Percentiles rank a stretch among this genome's conserved stretches.
These are phyloP conservation scores for Iberis pinnata DNA, from an alignment of 345 rosid species.

Conservation along the genomic window DNA sequence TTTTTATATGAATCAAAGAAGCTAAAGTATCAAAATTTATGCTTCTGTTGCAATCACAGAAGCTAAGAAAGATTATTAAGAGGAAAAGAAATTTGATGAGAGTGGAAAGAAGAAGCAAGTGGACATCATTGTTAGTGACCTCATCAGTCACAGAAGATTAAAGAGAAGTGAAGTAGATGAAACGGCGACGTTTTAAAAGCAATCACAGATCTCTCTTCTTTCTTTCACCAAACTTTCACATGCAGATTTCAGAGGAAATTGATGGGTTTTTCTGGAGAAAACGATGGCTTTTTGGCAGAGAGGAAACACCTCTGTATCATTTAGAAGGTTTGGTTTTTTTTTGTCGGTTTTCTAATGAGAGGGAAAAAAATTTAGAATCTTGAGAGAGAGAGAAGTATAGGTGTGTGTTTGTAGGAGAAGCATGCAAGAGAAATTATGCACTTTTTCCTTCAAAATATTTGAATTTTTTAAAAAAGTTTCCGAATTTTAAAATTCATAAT, in stretches of 20 bases:
- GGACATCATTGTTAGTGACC: constrained; percentile 17
- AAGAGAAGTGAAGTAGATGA: too few species aligned
- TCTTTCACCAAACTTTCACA: constrained; percentile 57
- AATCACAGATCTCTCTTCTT: constrained; percentile 42
- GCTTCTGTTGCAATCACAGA: constrained; percentile 9
- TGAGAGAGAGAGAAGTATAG: constrained; percentile 6
- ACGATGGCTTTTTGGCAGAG: constrained; percentile 33
- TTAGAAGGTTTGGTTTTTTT: constrained; percentile 17
- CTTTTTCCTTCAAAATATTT: too few species aligned
- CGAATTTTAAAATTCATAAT: too few species aligned
- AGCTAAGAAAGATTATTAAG: background rate
- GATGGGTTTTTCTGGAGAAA: constrained; percentile 43
- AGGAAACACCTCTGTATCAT: constrained; percentile 2
- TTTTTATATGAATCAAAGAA: constrained; percentile 13
- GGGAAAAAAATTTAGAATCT: constrained; percentile 14
- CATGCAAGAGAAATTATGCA: too few species aligned
- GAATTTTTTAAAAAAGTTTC: too few species aligned
- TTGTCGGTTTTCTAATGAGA: constrained; percentile 2
- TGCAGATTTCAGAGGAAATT: constrained; percentile 30
- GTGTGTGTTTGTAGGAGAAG: constrained; percentile 21
- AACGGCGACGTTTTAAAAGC: constrained; percentile 38
- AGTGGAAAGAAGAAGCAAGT: constrained; percentile 15
- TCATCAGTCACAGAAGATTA: constrained; percentile 23
- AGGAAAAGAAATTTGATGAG: background rate
- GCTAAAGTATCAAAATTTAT: constrained; percentile 19